Percentiles rank a stretch among this genome's conserved stretches.
These are phyloP conservation scores for Hypericum androsaemum DNA, from an alignment of 345 rosid genomes.

Conservation along the genomic window DNA sequence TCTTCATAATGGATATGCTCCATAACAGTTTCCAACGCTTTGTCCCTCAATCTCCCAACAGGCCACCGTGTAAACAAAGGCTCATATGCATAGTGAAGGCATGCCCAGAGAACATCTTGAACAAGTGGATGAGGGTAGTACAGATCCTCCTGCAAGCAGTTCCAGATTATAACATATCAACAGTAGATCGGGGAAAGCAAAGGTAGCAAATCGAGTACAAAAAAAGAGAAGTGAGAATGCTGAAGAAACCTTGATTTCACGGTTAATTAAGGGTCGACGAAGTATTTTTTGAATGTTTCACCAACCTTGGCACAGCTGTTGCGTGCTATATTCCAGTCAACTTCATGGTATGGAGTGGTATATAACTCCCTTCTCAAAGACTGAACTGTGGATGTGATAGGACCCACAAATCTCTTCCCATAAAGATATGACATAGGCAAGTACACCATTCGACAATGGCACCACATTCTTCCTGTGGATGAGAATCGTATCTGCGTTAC, in stretches of 20 bases:
- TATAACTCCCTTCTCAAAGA: constrained; percentile 11
- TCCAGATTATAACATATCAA: neutral
- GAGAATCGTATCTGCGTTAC: too few relatives aligned
- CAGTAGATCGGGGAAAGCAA: neutral
- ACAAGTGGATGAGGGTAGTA: constrained; percentile 6
- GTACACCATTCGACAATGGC: constrained; percentile 23
- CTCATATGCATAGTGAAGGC: neutral
- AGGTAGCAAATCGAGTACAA: neutral
- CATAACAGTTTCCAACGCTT: neutral
- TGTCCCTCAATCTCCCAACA: neutral
- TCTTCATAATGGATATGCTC: constrained; percentile 7
- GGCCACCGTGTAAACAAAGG: constrained; percentile 1
- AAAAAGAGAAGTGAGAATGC: too few relatives aligned
- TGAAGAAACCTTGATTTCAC: neutral
- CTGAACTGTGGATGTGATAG: constrained; percentile 17
- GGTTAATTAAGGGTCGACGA: neutral
- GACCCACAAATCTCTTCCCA: constrained; percentile 29
- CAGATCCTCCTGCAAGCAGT: constrained; percentile 2
- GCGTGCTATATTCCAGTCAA: constrained; percentile 6
- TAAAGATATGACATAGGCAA: constrained; percentile 30
- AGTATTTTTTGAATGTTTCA: neutral
- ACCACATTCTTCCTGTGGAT: constrained; percentile 25
- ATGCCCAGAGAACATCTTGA: constrained; percentile 7
- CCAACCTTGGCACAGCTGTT: constrained; percentile 5
- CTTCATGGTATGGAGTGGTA: neutral